phyloP scores from a whole-genome alignment of 202 grass and related monocot species.

The Elaeis oleifera region DNA sequence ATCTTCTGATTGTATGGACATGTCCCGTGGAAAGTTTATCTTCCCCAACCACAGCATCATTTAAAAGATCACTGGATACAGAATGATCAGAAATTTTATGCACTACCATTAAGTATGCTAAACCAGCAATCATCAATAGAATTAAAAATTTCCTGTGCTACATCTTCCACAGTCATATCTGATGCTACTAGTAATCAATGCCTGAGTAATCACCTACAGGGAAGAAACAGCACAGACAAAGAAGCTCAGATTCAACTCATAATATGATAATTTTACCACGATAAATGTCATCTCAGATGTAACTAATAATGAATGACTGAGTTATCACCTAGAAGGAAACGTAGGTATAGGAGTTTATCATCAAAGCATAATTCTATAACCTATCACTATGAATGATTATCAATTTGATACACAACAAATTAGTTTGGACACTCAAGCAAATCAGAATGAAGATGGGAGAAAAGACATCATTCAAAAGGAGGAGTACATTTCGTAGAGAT shows the following conservation, averaged over 20 bases:
- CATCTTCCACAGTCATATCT: constrained; percentile 10
- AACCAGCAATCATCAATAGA: constrained; percentile 20
- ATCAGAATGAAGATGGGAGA: no score
- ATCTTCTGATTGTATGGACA: constrained; percentile 33
- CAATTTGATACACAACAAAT: no score
- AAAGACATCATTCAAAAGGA: no score
- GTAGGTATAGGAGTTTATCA: neutral
- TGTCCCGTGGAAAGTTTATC: constrained; percentile 25
- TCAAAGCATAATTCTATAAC: neutral
- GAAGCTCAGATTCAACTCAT: no score
- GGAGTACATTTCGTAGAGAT: no score
- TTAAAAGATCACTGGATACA: constrained; percentile 30
- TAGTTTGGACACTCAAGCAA: no score
- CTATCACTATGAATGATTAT: no score
- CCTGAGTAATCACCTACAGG: no score
- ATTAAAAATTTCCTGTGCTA: constrained; percentile 17
- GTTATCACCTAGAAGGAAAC: constrained; percentile 17
- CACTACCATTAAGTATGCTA: constrained; percentile 16
- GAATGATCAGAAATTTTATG: constrained; percentile 23
- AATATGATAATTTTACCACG: no score
- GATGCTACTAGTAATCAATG: constrained; percentile 1
- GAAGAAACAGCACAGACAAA: no score
- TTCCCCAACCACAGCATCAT: constrained; percentile 24
- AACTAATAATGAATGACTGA: constrained; percentile 11
- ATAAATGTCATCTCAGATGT: no score